Conservation (phyloP, 129 eudicot genomes). For the Kitagawia praeruptora region DNA sequence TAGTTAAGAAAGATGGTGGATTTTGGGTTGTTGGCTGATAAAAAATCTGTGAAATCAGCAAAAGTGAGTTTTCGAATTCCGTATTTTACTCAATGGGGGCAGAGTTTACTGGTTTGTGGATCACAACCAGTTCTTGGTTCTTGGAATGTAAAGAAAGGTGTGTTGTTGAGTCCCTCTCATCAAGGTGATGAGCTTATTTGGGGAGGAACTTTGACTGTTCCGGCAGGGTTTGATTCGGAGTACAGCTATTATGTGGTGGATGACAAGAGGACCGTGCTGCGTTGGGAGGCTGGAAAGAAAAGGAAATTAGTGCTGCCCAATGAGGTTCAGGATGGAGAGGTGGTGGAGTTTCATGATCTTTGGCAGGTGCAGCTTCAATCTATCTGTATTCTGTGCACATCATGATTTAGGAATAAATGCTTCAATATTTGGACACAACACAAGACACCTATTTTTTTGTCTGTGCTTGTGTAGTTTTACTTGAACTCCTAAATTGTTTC, state of each 20-base stretch:
- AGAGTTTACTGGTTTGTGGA: slow-evolving; percentile 76
- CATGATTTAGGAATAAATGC: not conserved
- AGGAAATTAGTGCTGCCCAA: slow-evolving; percentile 61
- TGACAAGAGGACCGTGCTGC: slow-evolving; percentile 48
- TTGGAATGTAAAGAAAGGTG: slow-evolving; percentile 81
- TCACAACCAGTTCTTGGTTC: slow-evolving; percentile 83
- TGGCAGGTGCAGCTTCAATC: slow-evolving; percentile 60
- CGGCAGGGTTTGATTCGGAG: slow-evolving; percentile 52
- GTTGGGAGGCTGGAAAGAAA: slow-evolving; percentile 78
- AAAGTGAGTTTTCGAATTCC: slow-evolving; percentile 75
- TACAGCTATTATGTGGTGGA: slow-evolving; percentile 89
- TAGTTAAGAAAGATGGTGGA: slow-evolving; percentile 48
- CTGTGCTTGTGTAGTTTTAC: not conserved
- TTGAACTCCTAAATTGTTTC: not conserved
- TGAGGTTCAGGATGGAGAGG: slow-evolving; percentile 53
- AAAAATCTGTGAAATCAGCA: slow-evolving; percentile 49
- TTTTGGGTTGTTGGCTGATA: slow-evolving; percentile 53
- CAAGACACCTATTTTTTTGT: not conserved
- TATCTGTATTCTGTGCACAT: not conserved
- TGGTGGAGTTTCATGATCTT: slow-evolving; percentile 78
- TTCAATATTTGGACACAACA: not conserved
- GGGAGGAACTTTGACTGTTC: slow-evolving; percentile 66
- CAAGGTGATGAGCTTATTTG: slow-evolving; percentile 82
- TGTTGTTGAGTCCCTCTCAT: slow-evolving; percentile 66
- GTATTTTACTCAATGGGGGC: slow-evolving; percentile 94